Base-by-base conservation (phyloP, 2,329 filamentous ascomycete genomes). In the Neofusicoccum sp. region DNA sequence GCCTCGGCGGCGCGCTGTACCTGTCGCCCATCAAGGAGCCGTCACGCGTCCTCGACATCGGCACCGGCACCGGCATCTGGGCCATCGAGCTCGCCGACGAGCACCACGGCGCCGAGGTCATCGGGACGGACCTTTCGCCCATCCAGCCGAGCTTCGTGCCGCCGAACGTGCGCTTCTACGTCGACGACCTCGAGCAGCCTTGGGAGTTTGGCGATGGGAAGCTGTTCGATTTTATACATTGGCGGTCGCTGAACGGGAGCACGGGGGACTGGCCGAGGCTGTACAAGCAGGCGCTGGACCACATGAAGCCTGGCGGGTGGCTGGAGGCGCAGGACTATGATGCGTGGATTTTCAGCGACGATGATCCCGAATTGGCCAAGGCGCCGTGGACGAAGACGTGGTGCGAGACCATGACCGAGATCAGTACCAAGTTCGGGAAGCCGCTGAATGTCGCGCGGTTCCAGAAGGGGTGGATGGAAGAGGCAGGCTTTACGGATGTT, bases 161-260 rank as follows among this genome's bases (percentile, higher is more conserved):
- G 7, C 43, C 58, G 28, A 65, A 65, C 33, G 59, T 63, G 30
- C 20, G 63, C 26, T 75, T 74, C 34, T 60, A 73, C 3, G 70
- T 75, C 41, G 72, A 74, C 40, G 70, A 75, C 57, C 68, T 64
- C 26, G 69, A 71, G 24, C 77, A 82, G 48, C 78, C 82, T 6
- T 88, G 86, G 86, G 70, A 78, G 40, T 83, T 24, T n/a, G 73
- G 76, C 6, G 36, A 8, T 6, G n/a, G 28, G n/a, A 70, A 79
- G 30, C 70, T 69, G 9, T 86, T 84, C 66, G 85, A 88, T 68
- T 81, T 82, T 64, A 82, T 88, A 77, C 77, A 82, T 78, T 68
- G 79, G 68, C 68, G 81, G 65, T 66, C 80, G 75, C 76, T 84
- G 78, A 68, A 78, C 64, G 79, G 79, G 31, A 78, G 80, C 11